Conservation (phyloP, 148 eudicot species). For the Vaccinium darrowii region DNA sequence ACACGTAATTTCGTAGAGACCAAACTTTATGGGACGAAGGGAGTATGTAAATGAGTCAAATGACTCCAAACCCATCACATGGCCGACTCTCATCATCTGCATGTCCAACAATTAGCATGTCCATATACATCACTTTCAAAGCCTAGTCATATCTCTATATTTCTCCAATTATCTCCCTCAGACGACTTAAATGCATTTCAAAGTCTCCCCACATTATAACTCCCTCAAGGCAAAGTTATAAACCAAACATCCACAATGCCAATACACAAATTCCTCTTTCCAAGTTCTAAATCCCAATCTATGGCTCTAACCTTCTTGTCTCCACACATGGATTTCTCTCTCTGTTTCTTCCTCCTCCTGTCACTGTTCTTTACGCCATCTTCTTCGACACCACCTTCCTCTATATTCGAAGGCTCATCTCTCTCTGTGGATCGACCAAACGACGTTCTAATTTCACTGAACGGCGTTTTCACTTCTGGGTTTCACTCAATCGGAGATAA, state of each 20-base stretch:
- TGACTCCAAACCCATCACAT: too few species aligned
- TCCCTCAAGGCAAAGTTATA: too few species aligned
- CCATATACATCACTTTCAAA: background rate
- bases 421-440: conserved; percentile 23
- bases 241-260: too few species aligned
- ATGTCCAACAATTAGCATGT: too few species aligned
- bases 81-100: too few species aligned
- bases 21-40: too few species aligned
- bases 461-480: conserved; percentile 32
- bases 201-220: too few species aligned
- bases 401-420: conserved; percentile 26
- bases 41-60: too few species aligned
- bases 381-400: background rate
- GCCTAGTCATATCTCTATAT: background rate
- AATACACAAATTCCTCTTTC: background rate
- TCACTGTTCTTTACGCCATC: background rate
- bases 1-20: too few species aligned
- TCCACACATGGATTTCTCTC: background rate
- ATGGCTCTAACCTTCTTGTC: background rate
- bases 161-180: too few species aligned
- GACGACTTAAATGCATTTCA: too few species aligned
- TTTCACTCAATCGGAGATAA: conserved; percentile 34
- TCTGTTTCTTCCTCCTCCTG: background rate
- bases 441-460: conserved; percentile 30
- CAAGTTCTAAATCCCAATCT: background rate